Base-by-base conservation (phyloP, 768 basidiomycete genomes). In the Kwoniella bestiolae region DNA sequence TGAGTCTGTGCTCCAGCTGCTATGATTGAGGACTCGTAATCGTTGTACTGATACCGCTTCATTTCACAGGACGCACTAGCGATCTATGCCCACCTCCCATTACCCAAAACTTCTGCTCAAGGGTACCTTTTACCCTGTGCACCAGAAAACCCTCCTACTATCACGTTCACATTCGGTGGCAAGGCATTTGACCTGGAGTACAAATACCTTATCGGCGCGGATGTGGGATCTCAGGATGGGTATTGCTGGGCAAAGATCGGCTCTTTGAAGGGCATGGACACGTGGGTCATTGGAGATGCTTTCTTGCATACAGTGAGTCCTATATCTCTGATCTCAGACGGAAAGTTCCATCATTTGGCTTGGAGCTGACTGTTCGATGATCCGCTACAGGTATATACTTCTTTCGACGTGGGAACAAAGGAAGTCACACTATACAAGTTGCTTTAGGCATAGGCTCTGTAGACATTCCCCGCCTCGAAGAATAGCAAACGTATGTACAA, bases 371-470 rank as follows among this genome's bases (percentile, higher is more conserved):
- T 60, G 18, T 50, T 14, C 18, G 18, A 28, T 49, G 8, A 29
- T 14, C 34, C 4, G 14, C 28, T 8, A 26, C 31, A 61, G 60
- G 50, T 61, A 5, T 61, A 61, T 26, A 61, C 60, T 7, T 61
- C 60, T 23, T 61, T 61, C 46, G 49, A 61, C 28, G 34, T 61
- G 21, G 60, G 49, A n/a, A 61, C 49, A 6, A 61, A 50, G 50
- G 60, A 61, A 53, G 60, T 61, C n/a, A 61, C 60, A 11, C 47
- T 61, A 12, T 61, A 61, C 23, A 61, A 52, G 23, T n/a, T 61
- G 50, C 25, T 51, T 26, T 25, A 51, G 29, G 38, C 12, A 41
- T 5, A 41, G 38, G 18, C 38, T 41, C 12, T 41, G 38, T 41
- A 16, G 5, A 41, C 8, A 18, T 41, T 41, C 38, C 18, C 18